These are phyloP conservation scores for Barnettozyma sp. DNA, from an alignment of 805 yeast genomes.

Conservation along the genomic window DNA sequence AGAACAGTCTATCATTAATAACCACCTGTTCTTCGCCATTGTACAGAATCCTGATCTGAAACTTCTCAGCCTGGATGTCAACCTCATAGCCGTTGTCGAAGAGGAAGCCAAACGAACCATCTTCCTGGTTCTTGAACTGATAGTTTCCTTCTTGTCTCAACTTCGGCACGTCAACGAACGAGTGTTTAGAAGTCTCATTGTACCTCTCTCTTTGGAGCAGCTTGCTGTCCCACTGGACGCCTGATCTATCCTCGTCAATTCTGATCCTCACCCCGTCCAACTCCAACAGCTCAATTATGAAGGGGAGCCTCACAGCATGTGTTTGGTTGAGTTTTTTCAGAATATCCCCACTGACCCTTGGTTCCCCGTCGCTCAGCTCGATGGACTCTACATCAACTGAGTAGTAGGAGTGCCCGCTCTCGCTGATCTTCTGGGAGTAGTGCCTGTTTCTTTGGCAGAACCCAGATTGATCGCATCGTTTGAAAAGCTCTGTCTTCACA, in stretches of 20 bases:
- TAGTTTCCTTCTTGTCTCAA: slow-evolving; percentile 5
- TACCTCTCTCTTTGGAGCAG: slow-evolving; percentile 44
- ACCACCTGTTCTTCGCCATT: slow-evolving; percentile 42
- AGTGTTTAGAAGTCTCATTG: slow-evolving; percentile 54
- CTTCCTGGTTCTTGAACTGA: slow-evolving; percentile 18
- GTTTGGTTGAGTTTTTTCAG: slow-evolving; percentile 39
- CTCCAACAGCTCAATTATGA: slow-evolving; percentile 48
- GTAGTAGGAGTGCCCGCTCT: slow-evolving; percentile 32
- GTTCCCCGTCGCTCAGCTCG: slow-evolving; percentile 24
- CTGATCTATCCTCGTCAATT: slow-evolving; percentile 51
- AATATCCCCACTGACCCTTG: slow-evolving; percentile 39
- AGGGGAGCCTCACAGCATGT: slow-evolving; percentile 41
- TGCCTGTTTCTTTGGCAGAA: slow-evolving; percentile 77
- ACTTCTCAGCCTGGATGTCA: slow-evolving; percentile 38
- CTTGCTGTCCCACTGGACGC: slow-evolving; percentile 18
- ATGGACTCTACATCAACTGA: slow-evolving; percentile 34
- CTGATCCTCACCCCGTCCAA: slow-evolving; percentile 55
- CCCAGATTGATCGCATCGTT: slow-evolving; percentile 72
- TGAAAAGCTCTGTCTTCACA: slow-evolving; percentile 64
- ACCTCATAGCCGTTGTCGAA: slow-evolving; percentile 40
- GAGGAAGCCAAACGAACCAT: slow-evolving; percentile 16
- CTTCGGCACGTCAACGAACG: slow-evolving; percentile 34
- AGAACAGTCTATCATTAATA: slow-evolving; percentile 60
- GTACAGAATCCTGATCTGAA: slow-evolving; percentile 43
- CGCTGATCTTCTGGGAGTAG: slow-evolving; percentile 37